Conservation (phyloP, 2,329 filamentous ascomycete species). For the Penicillium sp. region DNA sequence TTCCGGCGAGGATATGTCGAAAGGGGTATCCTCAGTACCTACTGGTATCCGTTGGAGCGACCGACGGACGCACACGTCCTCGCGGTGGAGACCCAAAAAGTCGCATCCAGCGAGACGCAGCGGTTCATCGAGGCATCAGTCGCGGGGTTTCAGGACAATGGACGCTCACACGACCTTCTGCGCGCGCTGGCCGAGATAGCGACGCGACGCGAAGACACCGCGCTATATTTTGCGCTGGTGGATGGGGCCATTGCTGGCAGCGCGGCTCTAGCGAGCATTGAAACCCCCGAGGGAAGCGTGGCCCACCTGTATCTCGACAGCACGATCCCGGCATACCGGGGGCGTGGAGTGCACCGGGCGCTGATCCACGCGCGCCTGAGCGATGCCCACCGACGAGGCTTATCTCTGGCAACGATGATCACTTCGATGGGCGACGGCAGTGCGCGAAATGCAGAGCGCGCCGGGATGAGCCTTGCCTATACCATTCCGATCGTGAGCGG, state of each 20-base stretch:
- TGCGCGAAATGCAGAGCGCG: constrained; percentile 15
- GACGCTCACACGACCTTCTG: constrained; percentile 12
- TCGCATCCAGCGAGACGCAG: constrained; percentile 5
- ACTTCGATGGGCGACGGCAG: constrained; percentile 14
- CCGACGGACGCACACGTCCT: too few relatives aligned
- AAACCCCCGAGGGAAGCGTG: background rate
- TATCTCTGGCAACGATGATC: constrained; percentile 8
- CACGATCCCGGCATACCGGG: constrained; percentile 8
- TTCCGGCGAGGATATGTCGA: constrained; percentile 5
- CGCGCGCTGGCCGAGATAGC: constrained; percentile 11
- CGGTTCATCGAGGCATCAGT: constrained; percentile 13
- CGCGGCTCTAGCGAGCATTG: constrained; percentile 9
- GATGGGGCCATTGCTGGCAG: constrained; percentile 7
- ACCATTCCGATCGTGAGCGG: constrained; percentile 4
- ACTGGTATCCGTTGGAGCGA: constrained; percentile 6
- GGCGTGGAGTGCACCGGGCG: constrained; percentile 11
- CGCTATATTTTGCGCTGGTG: constrained; percentile 9
- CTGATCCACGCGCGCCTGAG: constrained; percentile 11
- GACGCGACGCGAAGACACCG: constrained; percentile 6
- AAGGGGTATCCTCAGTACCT: constrained; percentile 4
- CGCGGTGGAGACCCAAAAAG: background rate
- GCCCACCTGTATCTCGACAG: constrained; percentile 16
- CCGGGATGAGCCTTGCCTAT: constrained; percentile 12
- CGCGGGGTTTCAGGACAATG: constrained; percentile 15
- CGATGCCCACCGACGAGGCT: constrained; percentile 5